Conservation (phyloP, 805 yeast genomes). For the Wickerhamomyces kurtzmanii region DNA sequence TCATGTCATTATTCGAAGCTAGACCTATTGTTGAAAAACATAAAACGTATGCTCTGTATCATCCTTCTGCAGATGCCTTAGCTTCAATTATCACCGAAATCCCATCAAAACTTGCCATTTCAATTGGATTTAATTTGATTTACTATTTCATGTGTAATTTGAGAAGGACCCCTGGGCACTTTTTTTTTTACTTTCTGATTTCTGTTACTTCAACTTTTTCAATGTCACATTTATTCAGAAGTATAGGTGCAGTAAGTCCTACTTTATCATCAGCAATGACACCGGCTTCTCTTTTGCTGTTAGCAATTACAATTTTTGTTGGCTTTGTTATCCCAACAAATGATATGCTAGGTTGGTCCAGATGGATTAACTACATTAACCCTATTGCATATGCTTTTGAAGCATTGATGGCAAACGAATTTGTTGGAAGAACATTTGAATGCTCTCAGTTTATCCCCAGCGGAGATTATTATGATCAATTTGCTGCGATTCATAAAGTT, state of each 20-base stretch:
- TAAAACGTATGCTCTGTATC: constrained; percentile 44
- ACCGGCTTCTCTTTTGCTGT: constrained; percentile 41
- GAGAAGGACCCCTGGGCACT: constrained; percentile 39
- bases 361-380: constrained; percentile 54
- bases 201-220: constrained; percentile 32
- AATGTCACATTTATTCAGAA: constrained; percentile 47
- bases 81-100: constrained; percentile 42
- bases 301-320: constrained; percentile 38
- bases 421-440: constrained; percentile 30
- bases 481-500: constrained; percentile 20
- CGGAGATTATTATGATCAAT: constrained; percentile 31
- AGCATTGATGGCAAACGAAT: constrained; percentile 49
- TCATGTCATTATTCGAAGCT: constrained; percentile 42
- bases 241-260: constrained; percentile 37
- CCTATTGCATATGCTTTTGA: constrained; percentile 53
- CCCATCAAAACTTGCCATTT: constrained; percentile 36
- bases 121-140: constrained; percentile 36
- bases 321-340: constrained; percentile 53
- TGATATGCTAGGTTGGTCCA: constrained; percentile 52
- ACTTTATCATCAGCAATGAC: constrained; percentile 47
- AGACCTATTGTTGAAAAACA: constrained; percentile 53
- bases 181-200: constrained; percentile 41
- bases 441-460: constrained; percentile 41
- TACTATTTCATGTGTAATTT: constrained; percentile 46
- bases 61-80: constrained; percentile 50